These are phyloP conservation scores for Fusarium guadeloupense DNA, from an alignment of 2,329 filamentous ascomycete species.

Conservation along the genomic window DNA sequence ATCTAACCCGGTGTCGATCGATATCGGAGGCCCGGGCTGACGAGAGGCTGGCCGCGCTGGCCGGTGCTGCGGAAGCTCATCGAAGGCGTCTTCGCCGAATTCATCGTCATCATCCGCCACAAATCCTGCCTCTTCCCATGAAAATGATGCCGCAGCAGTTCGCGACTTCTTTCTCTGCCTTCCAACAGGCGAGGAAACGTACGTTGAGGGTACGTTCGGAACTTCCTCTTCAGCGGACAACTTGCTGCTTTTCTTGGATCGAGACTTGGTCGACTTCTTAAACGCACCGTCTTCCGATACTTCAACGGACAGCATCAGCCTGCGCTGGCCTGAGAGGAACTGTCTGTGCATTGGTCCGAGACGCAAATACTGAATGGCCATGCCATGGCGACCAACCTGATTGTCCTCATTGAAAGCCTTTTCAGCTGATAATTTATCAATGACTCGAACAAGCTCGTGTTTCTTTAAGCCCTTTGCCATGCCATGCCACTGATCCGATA, in stretches of 20 bases:
- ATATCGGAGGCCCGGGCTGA: constrained; percentile 65
- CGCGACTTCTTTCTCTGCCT: constrained; percentile 45
- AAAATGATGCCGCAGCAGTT: constrained; percentile 52
- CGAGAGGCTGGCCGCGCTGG: constrained; percentile 50
- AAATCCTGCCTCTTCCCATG: constrained; percentile 56
- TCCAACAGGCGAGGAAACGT: constrained; percentile 64
- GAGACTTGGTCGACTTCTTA: constrained; percentile 45
- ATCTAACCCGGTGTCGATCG: constrained; percentile 62
- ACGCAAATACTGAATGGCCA: constrained; percentile 78
- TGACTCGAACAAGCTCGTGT: constrained; percentile 84
- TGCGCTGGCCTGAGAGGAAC: constrained; percentile 57
- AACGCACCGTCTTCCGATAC: constrained; percentile 47
- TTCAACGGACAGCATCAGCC: constrained; percentile 57
- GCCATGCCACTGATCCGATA: constrained; percentile 70
- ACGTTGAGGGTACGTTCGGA: constrained; percentile 55
- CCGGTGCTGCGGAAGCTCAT: constrained; percentile 51
- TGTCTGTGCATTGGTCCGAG: constrained; percentile 53
- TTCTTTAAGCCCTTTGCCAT: constrained; percentile 75
- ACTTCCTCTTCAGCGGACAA: constrained; percentile 49
- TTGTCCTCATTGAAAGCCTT: constrained; percentile 78
- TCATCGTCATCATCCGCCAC: constrained; percentile 54
- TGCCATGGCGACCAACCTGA: constrained; percentile 59
- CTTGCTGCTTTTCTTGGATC: constrained; percentile 49
- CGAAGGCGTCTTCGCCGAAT: constrained; percentile 56
- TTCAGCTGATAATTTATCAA: constrained; percentile 78